phyloP scores from a whole-genome alignment of 306 rosid genomes.

The Ormosia semicastrata region DNA sequence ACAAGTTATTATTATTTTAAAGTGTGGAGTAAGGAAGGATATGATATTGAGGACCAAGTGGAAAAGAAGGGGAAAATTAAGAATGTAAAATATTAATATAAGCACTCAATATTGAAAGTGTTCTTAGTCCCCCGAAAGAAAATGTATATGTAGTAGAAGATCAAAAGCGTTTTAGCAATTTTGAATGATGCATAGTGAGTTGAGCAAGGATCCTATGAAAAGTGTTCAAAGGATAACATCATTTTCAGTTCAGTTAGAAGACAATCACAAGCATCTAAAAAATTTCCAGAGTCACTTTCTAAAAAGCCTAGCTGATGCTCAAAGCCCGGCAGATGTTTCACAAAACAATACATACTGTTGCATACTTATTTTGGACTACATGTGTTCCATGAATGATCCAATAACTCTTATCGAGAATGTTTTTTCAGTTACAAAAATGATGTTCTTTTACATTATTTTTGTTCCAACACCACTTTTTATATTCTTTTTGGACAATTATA shows the following conservation, averaged over 20 bases:
- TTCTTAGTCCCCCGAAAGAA: background rate
- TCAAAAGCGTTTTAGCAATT: background rate
- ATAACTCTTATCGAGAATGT: background rate
- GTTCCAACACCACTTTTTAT: too few species aligned
- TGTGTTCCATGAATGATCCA: background rate
- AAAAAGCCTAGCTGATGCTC: conserved; percentile 5
- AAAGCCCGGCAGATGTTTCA: conserved; percentile 12
- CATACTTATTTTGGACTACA: background rate
- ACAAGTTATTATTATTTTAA: too few species aligned
- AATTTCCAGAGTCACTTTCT: background rate
- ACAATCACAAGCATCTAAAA: conserved; percentile 21
- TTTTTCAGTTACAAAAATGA: too few species aligned
- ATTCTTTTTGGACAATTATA: too few species aligned
- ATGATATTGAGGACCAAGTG: too few species aligned
- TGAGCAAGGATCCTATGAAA: conserved; percentile 21
- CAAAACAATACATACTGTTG: background rate
- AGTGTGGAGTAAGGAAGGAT: too few species aligned
- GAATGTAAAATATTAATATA: too few species aligned
- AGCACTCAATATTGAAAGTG: background rate
- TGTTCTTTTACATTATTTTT: too few species aligned
- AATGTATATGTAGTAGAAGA: background rate
- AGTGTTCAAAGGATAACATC: background rate
- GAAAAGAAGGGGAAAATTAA: too few species aligned
- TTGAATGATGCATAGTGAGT: conserved; percentile 7
- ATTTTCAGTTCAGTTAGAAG: conserved; percentile 4